These are phyloP conservation scores for Pseudogymnoascus sp. DNA, from an alignment of 2,329 filamentous ascomycete genomes.

Conservation along the genomic window DNA sequence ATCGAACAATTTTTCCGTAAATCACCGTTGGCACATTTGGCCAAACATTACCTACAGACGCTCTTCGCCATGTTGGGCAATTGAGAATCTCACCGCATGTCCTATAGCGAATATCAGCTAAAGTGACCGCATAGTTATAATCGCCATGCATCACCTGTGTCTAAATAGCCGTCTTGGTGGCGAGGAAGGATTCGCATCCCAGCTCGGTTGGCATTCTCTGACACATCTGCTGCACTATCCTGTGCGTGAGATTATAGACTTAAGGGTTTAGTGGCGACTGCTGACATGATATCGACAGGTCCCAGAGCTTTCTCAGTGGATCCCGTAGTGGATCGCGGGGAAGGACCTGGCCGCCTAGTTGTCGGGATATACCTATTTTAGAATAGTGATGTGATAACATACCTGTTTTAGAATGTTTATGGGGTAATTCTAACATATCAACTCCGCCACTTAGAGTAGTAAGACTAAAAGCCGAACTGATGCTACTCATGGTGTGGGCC, in stretches of 20 bases:
- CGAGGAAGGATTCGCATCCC: background rate
- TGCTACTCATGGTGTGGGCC: background rate
- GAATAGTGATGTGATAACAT: background rate
- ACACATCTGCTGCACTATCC: background rate
- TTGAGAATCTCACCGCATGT: background rate
- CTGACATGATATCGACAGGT: background rate
- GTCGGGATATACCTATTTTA: background rate
- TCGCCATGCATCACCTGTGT: background rate
- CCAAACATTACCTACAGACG: background rate
- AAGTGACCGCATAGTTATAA: background rate
- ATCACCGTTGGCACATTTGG: background rate
- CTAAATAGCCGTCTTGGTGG: background rate
- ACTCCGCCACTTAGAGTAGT: background rate
- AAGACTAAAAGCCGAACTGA: background rate
- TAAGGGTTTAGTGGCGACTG: background rate
- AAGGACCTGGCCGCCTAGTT: background rate
- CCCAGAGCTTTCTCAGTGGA: background rate
- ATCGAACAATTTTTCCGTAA: background rate
- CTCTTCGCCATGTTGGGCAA: background rate
- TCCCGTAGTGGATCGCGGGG: background rate
- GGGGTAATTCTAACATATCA: background rate
- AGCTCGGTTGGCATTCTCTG: background rate
- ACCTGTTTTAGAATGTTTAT: background rate
- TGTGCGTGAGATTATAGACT: background rate
- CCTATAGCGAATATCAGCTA: background rate